These are phyloP conservation scores for Solanum ossicruentum DNA, from an alignment of 257 asterid genomes.

Conservation along the genomic window DNA sequence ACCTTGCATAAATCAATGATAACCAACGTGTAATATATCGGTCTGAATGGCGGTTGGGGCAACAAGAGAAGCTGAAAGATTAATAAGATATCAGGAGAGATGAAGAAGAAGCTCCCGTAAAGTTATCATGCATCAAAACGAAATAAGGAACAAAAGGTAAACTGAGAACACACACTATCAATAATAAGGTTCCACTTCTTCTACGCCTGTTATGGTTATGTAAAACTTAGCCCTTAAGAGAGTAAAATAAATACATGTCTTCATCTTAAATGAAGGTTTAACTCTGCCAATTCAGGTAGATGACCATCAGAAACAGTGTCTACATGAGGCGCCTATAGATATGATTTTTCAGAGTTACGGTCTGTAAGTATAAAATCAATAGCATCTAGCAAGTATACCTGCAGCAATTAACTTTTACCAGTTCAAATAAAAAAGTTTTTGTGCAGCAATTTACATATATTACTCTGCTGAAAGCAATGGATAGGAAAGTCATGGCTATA, in stretches of 20 bases:
- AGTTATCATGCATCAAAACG: not conserved
- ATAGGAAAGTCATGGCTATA: not conserved
- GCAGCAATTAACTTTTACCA: not conserved
- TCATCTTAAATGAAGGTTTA: not conserved
- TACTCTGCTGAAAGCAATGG: not conserved
- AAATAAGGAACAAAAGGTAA: not conserved
- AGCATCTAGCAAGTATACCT: not conserved
- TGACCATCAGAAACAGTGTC: not conserved
- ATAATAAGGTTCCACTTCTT: not conserved
- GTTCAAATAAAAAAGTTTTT: not conserved
- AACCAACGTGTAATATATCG: slow-evolving; percentile 86
- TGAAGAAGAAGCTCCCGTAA: not conserved
- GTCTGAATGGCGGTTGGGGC: slow-evolving; percentile 94
- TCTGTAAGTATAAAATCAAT: not conserved
- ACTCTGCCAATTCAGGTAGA: not conserved
- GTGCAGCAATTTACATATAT: not conserved
- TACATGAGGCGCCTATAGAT: not conserved
- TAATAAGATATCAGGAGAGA: not conserved
- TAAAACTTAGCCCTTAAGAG: not conserved
- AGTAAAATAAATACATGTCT: not conserved
- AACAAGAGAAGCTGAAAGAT: slow-evolving; percentile 75
- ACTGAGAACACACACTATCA: not conserved
- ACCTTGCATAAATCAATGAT: slow-evolving; percentile 98
- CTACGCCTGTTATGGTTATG: not conserved
- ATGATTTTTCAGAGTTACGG: not conserved